These are phyloP conservation scores for Austroboletus rostrupii DNA, from an alignment of 1,284 basidiomycete species.

Conservation along the genomic window DNA sequence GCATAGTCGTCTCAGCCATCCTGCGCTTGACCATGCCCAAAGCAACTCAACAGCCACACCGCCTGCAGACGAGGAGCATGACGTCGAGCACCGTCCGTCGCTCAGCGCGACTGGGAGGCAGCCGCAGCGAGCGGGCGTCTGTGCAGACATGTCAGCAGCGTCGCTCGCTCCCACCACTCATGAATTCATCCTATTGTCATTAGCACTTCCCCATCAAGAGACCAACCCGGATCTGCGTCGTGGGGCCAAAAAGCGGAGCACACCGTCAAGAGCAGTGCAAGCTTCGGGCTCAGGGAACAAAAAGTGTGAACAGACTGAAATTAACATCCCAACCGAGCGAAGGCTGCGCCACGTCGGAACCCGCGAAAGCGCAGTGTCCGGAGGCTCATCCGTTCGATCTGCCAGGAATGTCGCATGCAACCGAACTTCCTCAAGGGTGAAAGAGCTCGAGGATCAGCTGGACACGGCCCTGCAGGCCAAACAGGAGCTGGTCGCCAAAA, in stretches of 20 bases:
- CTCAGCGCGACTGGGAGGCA: slow-evolving; percentile 21
- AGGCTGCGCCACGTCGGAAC: not conserved
- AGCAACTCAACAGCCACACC: slow-evolving; percentile 10
- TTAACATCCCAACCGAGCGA: slow-evolving; percentile 4
- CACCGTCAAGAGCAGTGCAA: not conserved
- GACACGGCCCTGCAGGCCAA: slow-evolving; percentile 35
- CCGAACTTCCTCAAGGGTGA: slow-evolving; percentile 3
- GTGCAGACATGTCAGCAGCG: slow-evolving; percentile 10
- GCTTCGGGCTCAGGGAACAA: slow-evolving; percentile 3
- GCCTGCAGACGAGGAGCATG: slow-evolving; percentile 25
- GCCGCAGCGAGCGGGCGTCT: not conserved
- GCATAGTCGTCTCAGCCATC: not conserved
- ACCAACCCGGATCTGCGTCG: not conserved
- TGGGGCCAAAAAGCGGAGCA: slow-evolving; percentile 10
- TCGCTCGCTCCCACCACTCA: not conserved
- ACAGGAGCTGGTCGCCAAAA: slow-evolving; percentile 36
- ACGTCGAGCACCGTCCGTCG: slow-evolving; percentile 13
- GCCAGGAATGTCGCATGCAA: not conserved
- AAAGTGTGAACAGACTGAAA: slow-evolving; percentile 15
- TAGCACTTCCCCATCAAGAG: slow-evolving; percentile 7
- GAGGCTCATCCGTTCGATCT: not conserved
- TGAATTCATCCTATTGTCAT: slow-evolving; percentile 1
- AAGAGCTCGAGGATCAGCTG: slow-evolving; percentile 37
- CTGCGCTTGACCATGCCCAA: slow-evolving; percentile 13
- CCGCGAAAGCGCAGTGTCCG: slow-evolving; percentile 1